Conservation (phyloP, 192 early-diverging fungal species). For the Piromyces finnis region DNA sequence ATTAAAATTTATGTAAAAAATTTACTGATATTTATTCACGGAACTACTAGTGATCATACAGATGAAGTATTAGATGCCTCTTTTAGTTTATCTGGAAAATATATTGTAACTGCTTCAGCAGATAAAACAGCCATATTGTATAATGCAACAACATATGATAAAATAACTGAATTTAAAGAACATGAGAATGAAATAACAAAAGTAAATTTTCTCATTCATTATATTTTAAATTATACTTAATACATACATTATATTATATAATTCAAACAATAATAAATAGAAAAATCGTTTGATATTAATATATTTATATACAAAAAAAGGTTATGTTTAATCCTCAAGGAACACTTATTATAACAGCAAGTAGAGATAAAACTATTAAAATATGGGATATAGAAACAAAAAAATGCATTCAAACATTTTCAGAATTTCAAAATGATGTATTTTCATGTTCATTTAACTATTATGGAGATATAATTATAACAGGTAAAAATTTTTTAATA, state of each 20-base stretch:
- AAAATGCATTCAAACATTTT: conserved; percentile 14
- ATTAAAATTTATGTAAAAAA: no score
- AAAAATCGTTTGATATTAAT: no score
- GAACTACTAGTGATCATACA: conserved; percentile 13
- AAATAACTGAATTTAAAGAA: conserved; percentile 7
- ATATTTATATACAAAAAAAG: no score
- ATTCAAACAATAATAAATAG: no score
- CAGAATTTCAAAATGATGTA: conserved; percentile 24
- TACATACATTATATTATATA: no score
- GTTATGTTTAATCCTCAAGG: conserved; percentile 19
- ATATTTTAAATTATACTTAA: no score
- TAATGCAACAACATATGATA: conserved; percentile 8
- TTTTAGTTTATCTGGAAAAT: conserved; percentile 7
- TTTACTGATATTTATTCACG: no score
- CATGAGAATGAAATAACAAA: conserved; percentile 24
- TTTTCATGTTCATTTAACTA: conserved; percentile 28
- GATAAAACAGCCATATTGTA: conserved; percentile 17
- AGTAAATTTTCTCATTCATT: conserved; percentile 1
- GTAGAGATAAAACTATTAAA: conserved; percentile 18
- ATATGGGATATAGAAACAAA: conserved; percentile 15
- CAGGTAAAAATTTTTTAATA: conserved; percentile 18
- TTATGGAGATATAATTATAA: conserved; percentile 16
- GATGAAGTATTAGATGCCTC: conserved; percentile 23
- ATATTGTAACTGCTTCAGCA: conserved; percentile 15
- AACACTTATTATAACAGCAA: conserved; percentile 12